Percentiles rank a stretch among this genome's conserved stretches.
Evolutionary conservation across 768 basidiomycete species (phyloP).

Genomic region (Suillus fuscotomentosus): DNA sequence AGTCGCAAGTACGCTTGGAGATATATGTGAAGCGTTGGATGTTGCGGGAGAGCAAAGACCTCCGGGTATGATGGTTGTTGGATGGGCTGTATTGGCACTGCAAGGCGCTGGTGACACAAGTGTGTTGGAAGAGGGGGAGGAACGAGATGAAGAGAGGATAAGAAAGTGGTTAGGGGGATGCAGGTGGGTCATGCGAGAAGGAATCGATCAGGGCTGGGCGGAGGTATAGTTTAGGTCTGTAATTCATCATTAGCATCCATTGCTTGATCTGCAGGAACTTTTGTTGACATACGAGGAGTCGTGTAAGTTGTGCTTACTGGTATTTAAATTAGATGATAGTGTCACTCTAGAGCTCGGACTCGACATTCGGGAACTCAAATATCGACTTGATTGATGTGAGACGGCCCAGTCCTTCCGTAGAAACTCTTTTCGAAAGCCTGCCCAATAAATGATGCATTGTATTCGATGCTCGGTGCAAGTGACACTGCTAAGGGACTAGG

Average conservation of each 20-base stretch:
- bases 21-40: slow-evolving; percentile 70
- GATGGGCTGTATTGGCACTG: slow-evolving; percentile 84
- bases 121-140: slow-evolving; percentile 62
- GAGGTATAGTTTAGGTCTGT: slow-evolving; percentile 15
- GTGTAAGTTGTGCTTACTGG: neutral
- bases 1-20: slow-evolving; percentile 70
- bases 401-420: neutral
- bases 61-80: slow-evolving; percentile 95
- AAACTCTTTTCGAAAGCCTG: neutral
- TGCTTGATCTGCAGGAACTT: neutral
- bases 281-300: neutral
- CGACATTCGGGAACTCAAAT: too few relatives aligned
- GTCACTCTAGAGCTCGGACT: neutral
- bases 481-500: neutral
- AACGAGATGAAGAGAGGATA: slow-evolving; percentile 44
- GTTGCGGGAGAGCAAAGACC: slow-evolving; percentile 83
- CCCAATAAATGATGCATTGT: neutral
- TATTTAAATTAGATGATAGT: neutral
- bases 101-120: slow-evolving; percentile 69
- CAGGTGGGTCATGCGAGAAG: slow-evolving; percentile 66
- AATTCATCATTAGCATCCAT: neutral
- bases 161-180: slow-evolving; percentile 55
- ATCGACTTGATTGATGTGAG: neutral
- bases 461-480: neutral
- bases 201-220: slow-evolving; percentile 48